Evolutionary conservation across 139 green algal genomes (phyloP).

Genomic region (Closterium sp.): DNA sequence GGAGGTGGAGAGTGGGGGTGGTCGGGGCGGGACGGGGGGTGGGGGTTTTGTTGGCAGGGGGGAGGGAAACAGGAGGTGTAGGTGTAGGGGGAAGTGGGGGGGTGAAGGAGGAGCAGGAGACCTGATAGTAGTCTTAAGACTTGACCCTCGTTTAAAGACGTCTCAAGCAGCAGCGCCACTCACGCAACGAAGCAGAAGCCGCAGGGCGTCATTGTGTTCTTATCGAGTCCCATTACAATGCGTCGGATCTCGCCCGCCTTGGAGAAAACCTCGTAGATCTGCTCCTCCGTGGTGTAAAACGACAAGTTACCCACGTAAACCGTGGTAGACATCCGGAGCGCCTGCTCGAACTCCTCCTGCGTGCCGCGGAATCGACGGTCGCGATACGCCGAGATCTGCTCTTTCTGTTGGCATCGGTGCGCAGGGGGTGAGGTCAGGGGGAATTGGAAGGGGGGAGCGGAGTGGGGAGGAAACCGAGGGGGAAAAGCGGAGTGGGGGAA

Average conservation of each 20-base stretch:
- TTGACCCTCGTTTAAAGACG: neutral
- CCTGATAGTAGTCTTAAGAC: neutral
- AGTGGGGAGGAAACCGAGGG: neutral
- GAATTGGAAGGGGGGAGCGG: neutral
- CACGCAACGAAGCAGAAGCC: slow-evolving; percentile 97
- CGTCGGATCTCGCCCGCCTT: slow-evolving; percentile 77
- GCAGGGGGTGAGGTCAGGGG: neutral
- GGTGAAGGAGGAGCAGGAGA: no score
- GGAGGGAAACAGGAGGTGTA: no score
- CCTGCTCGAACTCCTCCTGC: slow-evolving; percentile 48
- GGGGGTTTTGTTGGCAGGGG: neutral
- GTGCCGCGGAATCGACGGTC: slow-evolving; percentile 47
- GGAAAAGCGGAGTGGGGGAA: no score
- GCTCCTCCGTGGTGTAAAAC: slow-evolving; percentile 97
- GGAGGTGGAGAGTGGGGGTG: neutral
- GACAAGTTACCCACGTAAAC: slow-evolving; percentile 97
- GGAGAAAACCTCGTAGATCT: slow-evolving; percentile 84
- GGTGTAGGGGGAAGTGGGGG: neutral
- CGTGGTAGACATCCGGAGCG: slow-evolving; percentile 51
- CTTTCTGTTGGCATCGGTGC: neutral
- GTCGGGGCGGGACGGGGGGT: neutral
- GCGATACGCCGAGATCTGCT: slow-evolving; percentile 43
- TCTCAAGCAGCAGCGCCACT: neutral
- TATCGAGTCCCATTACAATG: slow-evolving; percentile 96
- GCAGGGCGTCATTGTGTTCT: slow-evolving; percentile 85